Conservation (phyloP, 2,329 filamentous ascomycete species). For the Leptographium galeiforme region DNA sequence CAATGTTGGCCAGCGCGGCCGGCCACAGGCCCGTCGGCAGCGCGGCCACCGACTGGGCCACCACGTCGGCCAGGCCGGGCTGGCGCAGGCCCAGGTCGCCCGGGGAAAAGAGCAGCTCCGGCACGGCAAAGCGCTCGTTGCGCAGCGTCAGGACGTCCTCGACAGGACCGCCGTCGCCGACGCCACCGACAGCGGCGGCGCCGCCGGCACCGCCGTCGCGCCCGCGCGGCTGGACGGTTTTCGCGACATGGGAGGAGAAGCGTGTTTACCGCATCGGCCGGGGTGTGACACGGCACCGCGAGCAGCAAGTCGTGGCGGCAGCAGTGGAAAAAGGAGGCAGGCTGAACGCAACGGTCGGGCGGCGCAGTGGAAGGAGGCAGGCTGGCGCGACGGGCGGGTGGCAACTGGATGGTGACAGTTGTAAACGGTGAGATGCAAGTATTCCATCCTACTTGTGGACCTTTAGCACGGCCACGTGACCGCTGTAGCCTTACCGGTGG, state of each 20-base stretch:
- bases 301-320: too few relatives aligned
- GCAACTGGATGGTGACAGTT: too few relatives aligned
- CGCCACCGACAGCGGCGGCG: neutral
- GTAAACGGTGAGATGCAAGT: too few relatives aligned
- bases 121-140: constrained; percentile 84
- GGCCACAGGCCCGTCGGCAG: constrained; percentile 77
- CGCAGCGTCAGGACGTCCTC: constrained; percentile 79
- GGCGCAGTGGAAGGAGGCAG: too few relatives aligned
- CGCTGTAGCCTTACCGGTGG: too few relatives aligned
- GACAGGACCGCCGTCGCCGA: constrained; percentile 15
- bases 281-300: too few relatives aligned
- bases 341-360: too few relatives aligned
- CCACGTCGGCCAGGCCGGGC: constrained; percentile 67
- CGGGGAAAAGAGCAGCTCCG: constrained; percentile 80
- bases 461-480: too few relatives aligned
- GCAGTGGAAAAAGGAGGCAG: too few relatives aligned
- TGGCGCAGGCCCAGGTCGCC: constrained; percentile 70
- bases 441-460: too few relatives aligned
- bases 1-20: constrained; percentile 69
- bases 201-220: neutral
- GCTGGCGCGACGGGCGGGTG: too few relatives aligned
- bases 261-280: too few relatives aligned
- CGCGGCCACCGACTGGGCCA: constrained; percentile 61
- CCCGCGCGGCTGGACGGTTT: neutral
- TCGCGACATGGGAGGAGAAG: neutral